phyloP scores from a whole-genome alignment of 805 yeast species.

The Yamadazyma endophytica region DNA sequence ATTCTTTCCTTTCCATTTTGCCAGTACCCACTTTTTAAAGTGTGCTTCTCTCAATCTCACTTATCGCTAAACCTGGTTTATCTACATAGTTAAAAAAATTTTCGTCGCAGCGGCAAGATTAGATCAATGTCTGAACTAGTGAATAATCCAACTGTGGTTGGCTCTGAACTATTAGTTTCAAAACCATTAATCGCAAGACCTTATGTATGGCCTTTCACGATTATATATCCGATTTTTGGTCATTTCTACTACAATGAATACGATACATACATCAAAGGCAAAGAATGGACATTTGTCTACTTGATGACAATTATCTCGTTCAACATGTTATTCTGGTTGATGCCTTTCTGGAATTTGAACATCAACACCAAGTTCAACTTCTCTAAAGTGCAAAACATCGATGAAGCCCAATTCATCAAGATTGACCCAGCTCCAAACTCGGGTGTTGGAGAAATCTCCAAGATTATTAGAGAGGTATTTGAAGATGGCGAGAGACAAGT shows the following conservation, averaged over 20 bases:
- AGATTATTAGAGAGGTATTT: constrained; percentile 50
- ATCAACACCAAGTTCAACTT: constrained; percentile 71
- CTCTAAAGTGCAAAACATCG: constrained; percentile 43
- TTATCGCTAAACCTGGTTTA: too few relatives aligned
- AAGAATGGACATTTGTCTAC: constrained; percentile 95
- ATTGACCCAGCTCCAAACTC: constrained; percentile 79
- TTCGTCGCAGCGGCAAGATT: too few relatives aligned
- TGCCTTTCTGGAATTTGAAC: constrained; percentile 91
- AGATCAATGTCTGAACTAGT: constrained; percentile 44
- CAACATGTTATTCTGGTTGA: constrained; percentile 73
- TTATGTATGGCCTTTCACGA: constrained; percentile 77
- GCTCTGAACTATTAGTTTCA: constrained; percentile 72
- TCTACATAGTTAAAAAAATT: too few relatives aligned
- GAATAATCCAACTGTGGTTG: constrained; percentile 65
- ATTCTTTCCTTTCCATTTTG: too few relatives aligned
- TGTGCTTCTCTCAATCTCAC: too few relatives aligned
- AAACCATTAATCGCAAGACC: constrained; percentile 59
- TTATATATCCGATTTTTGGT: constrained; percentile 69
- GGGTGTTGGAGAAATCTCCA: constrained; percentile 79
- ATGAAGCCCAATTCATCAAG: constrained; percentile 67
- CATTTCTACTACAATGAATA: constrained; percentile 65
- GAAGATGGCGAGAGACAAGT: constrained; percentile 58
- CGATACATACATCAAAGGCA: constrained; percentile 78
- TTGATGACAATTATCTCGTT: constrained; percentile 68
- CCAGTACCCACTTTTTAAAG: too few relatives aligned